Base-by-base conservation (phyloP, 1,284 basidiomycete species). In the Boletus mariae region DNA sequence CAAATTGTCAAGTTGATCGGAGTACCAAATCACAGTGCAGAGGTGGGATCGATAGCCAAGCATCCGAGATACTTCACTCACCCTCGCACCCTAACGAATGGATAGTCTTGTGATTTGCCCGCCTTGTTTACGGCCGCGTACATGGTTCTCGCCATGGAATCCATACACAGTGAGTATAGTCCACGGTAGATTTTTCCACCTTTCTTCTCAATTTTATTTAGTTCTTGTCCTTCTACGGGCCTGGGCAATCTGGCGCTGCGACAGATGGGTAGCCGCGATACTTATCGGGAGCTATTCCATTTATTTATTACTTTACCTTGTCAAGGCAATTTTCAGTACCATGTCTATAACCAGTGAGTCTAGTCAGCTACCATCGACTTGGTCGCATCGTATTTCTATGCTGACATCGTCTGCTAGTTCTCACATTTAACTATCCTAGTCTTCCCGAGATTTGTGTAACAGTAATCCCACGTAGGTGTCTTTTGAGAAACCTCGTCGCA, bases 151-250 rank as follows among this genome's bases (percentile, higher is more conserved):
- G 45, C 40, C 47, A 32, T 45, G 8, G 58, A 59, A 47, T 54
- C 58, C 5, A 57, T 59, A 15, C 58, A 60, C 41, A 54, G 58
- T 59, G 26, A 42, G 57, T 31, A 23, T 29, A 12, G 26, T n/a
- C 12, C 12, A 9, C 7, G 8, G 26, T 28, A 28, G 5, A 4
- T n/a, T 43, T 20, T 4, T 7, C 15, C 3, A 7, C 12, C 7
- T n/a, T 26, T n/a, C 23, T 15, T 25, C 25, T 28, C 25, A 43
- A n/a, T 4, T 15, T 10, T n/a, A n/a, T 38, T 8, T 5, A 59
- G 58, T 59, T 40, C 49, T 59, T 31, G 58, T 59, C 9, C 46
- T 59, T 42, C 11, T 59, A 13, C 54, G 58, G 9, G 55, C 58
- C 3, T 59, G 58, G 54, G 58, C 58, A 10, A 54, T 59, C 15